Percentiles rank a stretch among this genome's conserved stretches.
These are phyloP conservation scores for Hortiboletus rubellus DNA, from an alignment of 1,284 basidiomycete species.

Conservation along the genomic window DNA sequence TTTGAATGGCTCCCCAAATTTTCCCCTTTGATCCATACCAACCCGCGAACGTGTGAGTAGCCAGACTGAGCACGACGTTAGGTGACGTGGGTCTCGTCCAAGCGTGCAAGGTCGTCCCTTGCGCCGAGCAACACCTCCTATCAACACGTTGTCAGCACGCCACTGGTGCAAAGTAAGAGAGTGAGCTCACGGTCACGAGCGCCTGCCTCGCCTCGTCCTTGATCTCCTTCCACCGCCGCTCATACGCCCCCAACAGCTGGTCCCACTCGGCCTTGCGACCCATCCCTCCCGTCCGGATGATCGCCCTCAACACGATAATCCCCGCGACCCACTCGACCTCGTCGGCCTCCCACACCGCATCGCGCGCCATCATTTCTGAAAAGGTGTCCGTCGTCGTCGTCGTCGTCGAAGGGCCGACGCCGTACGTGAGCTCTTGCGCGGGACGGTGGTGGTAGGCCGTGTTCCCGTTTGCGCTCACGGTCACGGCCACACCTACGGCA, in stretches of 20 bases:
- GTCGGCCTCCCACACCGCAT: slow-evolving; percentile 59
- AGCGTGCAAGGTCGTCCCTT: slow-evolving; percentile 45
- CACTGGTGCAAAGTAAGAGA: background rate
- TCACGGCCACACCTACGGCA: background rate
- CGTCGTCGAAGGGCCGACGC: background rate
- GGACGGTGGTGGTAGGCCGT: slow-evolving; percentile 18
- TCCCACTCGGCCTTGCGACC: slow-evolving; percentile 50
- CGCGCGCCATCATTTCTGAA: slow-evolving; percentile 55
- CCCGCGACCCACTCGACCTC: slow-evolving; percentile 67
- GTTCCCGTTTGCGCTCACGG: slow-evolving; percentile 3
- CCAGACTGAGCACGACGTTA: slow-evolving; percentile 7
- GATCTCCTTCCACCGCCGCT: slow-evolving; percentile 62
- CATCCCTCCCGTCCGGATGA: slow-evolving; percentile 49
- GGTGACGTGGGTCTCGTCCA: slow-evolving; percentile 37
- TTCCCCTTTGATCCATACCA: too few species aligned
- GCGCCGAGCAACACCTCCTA: slow-evolving; percentile 48
- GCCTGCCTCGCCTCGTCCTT: slow-evolving; percentile 60
- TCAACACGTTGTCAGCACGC: background rate
- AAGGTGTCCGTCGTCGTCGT: slow-evolving; percentile 34
- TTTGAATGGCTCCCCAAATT: background rate
- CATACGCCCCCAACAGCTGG: slow-evolving; percentile 51
- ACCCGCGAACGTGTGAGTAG: background rate
- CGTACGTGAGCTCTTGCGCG: slow-evolving; percentile 22
- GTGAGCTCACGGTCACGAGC: slow-evolving; percentile 43
- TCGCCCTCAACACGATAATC: slow-evolving; percentile 51